Conservation (phyloP, 202 grass and related monocot genomes). For the Tripidium arundinaceum region DNA sequence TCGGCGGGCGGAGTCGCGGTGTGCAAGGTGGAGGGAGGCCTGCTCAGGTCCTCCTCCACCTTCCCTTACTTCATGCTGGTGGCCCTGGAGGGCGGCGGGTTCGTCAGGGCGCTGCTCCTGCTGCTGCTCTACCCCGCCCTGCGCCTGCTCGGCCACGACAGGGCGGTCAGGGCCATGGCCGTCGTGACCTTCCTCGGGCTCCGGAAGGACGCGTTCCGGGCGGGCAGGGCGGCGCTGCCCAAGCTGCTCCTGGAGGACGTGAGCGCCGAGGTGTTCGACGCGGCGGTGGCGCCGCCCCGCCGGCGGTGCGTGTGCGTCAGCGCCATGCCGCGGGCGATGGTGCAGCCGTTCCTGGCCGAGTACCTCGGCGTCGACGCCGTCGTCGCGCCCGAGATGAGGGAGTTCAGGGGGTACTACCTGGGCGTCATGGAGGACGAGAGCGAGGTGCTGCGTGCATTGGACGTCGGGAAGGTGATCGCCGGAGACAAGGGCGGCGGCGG, state of each 20-base stretch:
- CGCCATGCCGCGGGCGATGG: constrained; percentile 70
- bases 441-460: background rate
- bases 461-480: constrained; percentile 9
- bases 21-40: constrained; percentile 60
- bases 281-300: background rate
- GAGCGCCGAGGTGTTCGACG: constrained; percentile 63
- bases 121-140: constrained; percentile 62
- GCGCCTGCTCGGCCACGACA: constrained; percentile 36
- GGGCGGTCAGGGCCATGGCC: constrained; percentile 45
- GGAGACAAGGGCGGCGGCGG: background rate
- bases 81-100: constrained; percentile 63
- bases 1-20: background rate
- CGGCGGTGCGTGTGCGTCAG: constrained; percentile 57
- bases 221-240: constrained; percentile 55
- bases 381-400: constrained; percentile 59
- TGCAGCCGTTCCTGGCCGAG: constrained; percentile 57
- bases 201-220: constrained; percentile 43
- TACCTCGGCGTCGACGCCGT: constrained; percentile 69
- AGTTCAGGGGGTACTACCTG: constrained; percentile 52
- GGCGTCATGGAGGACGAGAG: constrained; percentile 42
- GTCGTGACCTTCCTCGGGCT: constrained; percentile 54
- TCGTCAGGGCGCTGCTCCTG: constrained; percentile 58
- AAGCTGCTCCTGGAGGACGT: constrained; percentile 67
- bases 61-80: constrained; percentile 98
- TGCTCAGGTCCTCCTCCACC: constrained; percentile 48